Conservation (phyloP, 2,329 filamentous ascomycete species). For the Zymoseptoria brevis region DNA sequence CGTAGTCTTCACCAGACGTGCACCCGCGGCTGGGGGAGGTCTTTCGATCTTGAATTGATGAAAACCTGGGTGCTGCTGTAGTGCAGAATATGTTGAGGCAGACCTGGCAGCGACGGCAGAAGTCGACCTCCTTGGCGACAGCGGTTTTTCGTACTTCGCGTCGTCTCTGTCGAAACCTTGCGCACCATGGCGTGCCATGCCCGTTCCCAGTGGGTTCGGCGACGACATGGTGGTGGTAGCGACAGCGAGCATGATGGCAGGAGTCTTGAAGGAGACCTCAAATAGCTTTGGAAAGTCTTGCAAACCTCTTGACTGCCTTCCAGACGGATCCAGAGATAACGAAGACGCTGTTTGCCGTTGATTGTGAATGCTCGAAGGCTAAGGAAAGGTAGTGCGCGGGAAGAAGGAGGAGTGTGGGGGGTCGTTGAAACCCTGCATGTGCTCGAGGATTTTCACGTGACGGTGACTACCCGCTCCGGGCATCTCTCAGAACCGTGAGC, state of each 20-base stretch:
- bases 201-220: neutral
- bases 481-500: neutral
- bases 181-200: neutral
- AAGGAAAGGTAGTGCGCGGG: conserved; percentile 1
- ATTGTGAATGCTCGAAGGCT: neutral
- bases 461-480: neutral
- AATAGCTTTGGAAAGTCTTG: neutral
- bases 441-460: conserved; percentile 6
- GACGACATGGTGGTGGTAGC: neutral
- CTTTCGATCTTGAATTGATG: neutral
- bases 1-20: neutral
- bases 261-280: neutral
- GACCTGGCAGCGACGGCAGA: neutral
- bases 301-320: neutral
- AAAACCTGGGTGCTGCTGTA: neutral
- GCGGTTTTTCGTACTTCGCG: neutral
- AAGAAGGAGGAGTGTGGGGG: conserved; percentile 7
- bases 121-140: neutral
- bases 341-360: neutral
- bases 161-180: neutral
- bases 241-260: neutral
- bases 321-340: neutral
- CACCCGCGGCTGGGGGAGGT: neutral
- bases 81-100: neutral
- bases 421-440: conserved; percentile 8